Base-by-base conservation (phyloP, 371 early-diverging fungal species). In the Chytridium lagenaria region DNA sequence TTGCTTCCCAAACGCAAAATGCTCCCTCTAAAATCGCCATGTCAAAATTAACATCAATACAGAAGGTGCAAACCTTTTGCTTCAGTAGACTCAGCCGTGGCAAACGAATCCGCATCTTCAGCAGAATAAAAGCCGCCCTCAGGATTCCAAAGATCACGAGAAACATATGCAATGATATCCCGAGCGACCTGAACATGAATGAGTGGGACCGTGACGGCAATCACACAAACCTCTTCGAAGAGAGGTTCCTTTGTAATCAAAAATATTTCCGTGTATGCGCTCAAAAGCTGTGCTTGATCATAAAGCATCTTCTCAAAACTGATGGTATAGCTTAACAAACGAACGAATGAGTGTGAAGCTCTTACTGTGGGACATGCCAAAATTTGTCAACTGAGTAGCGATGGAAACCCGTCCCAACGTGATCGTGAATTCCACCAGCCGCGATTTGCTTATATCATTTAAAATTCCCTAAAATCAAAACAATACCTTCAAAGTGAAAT, bases 251-350 rank as follows among this genome's bases (percentile, higher is more conserved):
- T 79, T 0, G 87, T 88, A 34, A 89, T 81, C 31, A 80, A 74
- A 72, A 81, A 87, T 0, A 83, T 80, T 1, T 81, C 79, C 1
- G 82, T 69, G 71, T 86, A 91, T 0, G 83, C 73, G 30, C 81
- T 77, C 10, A 87, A 67, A 22, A 91, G 79, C 69, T 91, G 91
- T 0, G 88, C 90, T 83, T 91, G 90, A 78, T 90, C 90, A 71
- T 90, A 91, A 16, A 91, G 82, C 82, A 83, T 83, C 68, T 90
- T 89, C 70, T 90, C 91, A 76, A 89, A 90, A 76, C 88, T 88
- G 39, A 83, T 52, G 33, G 33, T 38, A 33, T n/a, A 50, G 50
- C 26, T 57, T 70, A 55, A 55, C 10, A 49, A 22, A 22, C 49
- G 22, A 49, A 22, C 49, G 49, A 22, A 55, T 16, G 57, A 26